Conservation (phyloP, 352 stramenopile genomes). For the Phytophthora syringae region DNA sequence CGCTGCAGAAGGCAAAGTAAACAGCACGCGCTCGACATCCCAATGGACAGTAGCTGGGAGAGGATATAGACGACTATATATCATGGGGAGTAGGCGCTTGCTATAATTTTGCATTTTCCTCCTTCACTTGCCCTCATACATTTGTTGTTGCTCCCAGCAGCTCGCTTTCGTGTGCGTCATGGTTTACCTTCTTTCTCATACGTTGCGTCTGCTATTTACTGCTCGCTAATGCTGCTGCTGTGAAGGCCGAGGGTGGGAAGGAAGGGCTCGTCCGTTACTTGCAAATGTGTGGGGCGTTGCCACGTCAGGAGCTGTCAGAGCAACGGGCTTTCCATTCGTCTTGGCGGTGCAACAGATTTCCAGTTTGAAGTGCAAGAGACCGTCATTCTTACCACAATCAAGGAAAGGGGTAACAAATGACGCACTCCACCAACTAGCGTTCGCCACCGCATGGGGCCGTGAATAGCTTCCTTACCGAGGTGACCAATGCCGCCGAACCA, state of each 20-base stretch:
- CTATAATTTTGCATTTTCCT: slow-evolving; percentile 42
- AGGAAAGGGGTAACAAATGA: slow-evolving; percentile 22
- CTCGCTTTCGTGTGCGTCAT: background rate
- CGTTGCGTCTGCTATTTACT: too few relatives aligned
- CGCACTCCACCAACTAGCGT: slow-evolving; percentile 4
- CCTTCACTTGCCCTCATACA: slow-evolving; percentile 3
- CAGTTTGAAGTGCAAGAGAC: slow-evolving; percentile 28
- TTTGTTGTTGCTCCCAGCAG: slow-evolving; percentile 16
- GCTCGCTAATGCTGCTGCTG: background rate
- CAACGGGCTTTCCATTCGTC: slow-evolving; percentile 7
- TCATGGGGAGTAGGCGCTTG: slow-evolving; percentile 42
- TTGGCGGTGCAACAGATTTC: too few relatives aligned
- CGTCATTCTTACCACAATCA: slow-evolving; percentile 14
- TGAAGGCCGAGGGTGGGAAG: background rate
- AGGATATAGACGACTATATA: slow-evolving; percentile 49
- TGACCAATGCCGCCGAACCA: slow-evolving; percentile 32
- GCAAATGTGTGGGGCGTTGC: background rate
- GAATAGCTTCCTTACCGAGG: slow-evolving; percentile 11
- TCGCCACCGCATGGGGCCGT: slow-evolving; percentile 2
- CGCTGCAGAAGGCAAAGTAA: slow-evolving; percentile 82
- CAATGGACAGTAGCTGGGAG: slow-evolving; percentile 39
- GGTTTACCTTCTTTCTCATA: too few relatives aligned
- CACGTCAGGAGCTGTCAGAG: slow-evolving; percentile 14
- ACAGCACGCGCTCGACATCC: slow-evolving; percentile 34
- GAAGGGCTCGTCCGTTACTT: too few relatives aligned